phyloP scores from a whole-genome alignment of 2,329 filamentous ascomycete genomes.

The Colletotrichum liaoningense region DNA sequence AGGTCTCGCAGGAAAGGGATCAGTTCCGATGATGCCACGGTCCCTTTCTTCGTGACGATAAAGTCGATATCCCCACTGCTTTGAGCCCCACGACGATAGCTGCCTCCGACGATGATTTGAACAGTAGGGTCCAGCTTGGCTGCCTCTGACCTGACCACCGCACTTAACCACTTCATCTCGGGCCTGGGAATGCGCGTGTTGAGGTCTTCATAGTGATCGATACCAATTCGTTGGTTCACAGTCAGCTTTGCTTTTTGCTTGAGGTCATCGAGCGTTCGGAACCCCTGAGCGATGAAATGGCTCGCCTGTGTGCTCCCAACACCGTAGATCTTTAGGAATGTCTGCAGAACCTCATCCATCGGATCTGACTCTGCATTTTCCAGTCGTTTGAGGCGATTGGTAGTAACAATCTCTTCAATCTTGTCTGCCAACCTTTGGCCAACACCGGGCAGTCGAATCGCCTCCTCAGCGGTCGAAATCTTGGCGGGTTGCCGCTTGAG shows the following conservation, averaged over 20 bases:
- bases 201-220: conserved; percentile 86
- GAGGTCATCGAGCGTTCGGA: conserved; percentile 80
- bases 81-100: conserved; percentile 82
- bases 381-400: conserved; percentile 76
- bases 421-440: conserved; percentile 82
- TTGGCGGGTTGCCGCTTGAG: conserved; percentile 73
- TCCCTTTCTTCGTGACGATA: conserved; percentile 78
- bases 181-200: conserved; percentile 79
- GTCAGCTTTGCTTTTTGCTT: conserved; percentile 70
- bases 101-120: conserved; percentile 82
- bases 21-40: conserved; percentile 65
- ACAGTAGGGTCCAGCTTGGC: conserved; percentile 70
- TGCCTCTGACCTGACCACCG: conserved; percentile 70
- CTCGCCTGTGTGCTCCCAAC: conserved; percentile 77
- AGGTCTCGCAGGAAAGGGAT: conserved; percentile 71
- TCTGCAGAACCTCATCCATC: conserved; percentile 70
- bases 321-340: conserved; percentile 84
- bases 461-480: conserved; percentile 77
- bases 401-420: conserved; percentile 89
- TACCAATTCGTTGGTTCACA: conserved; percentile 77
- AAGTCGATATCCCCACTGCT: conserved; percentile 87
- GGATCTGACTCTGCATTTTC: conserved; percentile 78
- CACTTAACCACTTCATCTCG: conserved; percentile 79
- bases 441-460: conserved; percentile 74
- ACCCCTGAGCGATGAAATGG: conserved; percentile 81